These are phyloP conservation scores for Ustilago xerochloae DNA, from an alignment of 1,284 basidiomycete species.

Conservation along the genomic window DNA sequence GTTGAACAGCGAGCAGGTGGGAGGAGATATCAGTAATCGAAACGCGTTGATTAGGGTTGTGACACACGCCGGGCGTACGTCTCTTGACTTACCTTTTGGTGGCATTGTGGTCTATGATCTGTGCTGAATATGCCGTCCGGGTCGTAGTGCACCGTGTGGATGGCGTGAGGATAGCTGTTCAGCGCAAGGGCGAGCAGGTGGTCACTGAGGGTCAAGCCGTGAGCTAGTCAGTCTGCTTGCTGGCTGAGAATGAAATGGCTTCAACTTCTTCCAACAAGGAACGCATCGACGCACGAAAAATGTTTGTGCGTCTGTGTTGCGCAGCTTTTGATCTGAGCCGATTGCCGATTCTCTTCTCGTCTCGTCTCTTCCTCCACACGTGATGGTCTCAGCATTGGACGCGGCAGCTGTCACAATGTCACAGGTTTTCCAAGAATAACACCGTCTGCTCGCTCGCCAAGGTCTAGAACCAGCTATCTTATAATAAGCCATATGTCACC, in stretches of 20 bases:
- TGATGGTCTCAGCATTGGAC: constrained; percentile 19
- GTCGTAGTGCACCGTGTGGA: background rate
- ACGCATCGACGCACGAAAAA: constrained; percentile 4
- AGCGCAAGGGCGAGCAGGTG: background rate
- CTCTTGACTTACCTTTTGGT: constrained; percentile 21
- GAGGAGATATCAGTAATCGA: background rate
- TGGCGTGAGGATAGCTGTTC: background rate
- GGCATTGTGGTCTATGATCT: constrained; percentile 16
- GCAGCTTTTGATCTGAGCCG: constrained; percentile 18
- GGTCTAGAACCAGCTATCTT: constrained; percentile 14
- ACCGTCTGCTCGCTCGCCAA: background rate
- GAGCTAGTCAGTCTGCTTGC: background rate
- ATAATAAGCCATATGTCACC: constrained; percentile 11
- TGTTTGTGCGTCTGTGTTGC: background rate
- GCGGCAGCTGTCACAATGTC: constrained; percentile 3
- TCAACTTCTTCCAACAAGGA: constrained; percentile 27
- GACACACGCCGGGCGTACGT: background rate
- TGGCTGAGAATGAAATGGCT: constrained; percentile 18
- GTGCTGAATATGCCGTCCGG: background rate
- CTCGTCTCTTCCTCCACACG: constrained; percentile 31
- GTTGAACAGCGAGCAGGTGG: background rate
- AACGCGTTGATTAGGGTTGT: background rate
- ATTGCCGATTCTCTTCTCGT: no score
- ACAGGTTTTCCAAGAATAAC: background rate
- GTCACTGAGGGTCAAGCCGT: background rate